A percentile compares a stretch with the other conserved stretches of the same genome.
Conservation (phyloP, 192 early-diverging fungal species). For the Coemansia sp. region DNA sequence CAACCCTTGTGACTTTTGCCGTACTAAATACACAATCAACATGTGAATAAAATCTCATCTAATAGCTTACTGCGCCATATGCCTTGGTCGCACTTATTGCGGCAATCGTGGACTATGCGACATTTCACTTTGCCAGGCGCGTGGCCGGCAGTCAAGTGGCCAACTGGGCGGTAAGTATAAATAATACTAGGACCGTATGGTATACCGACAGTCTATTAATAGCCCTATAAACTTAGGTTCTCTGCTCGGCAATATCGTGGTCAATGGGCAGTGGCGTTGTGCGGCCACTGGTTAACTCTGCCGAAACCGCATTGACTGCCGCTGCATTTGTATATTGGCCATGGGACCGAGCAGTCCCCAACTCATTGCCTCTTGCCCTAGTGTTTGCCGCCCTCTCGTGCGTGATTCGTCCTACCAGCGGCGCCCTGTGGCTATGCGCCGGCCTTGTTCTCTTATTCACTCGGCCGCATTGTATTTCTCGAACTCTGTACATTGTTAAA, state of each 20-base stretch:
- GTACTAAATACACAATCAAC: not conserved
- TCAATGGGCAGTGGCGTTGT: constrained; percentile 65
- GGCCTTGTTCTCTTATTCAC: constrained; percentile 62
- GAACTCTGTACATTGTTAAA: constrained; percentile 16
- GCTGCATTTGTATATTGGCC: constrained; percentile 89
- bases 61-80: constrained; percentile 68
- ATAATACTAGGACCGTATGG: not conserved
- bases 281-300: constrained; percentile 68
- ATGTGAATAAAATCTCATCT: constrained; percentile 16
- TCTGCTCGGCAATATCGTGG: not conserved
- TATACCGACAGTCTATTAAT: constrained; percentile 2
- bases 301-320: constrained; percentile 77
- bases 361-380: constrained; percentile 56
- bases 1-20: not conserved
- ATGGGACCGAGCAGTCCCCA: constrained; percentile 34
- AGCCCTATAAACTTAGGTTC: constrained; percentile 3
- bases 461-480: constrained; percentile 17
- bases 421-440: constrained; percentile 79
- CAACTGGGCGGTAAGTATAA: constrained; percentile 59
- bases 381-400: constrained; percentile 78
- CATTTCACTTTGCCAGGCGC: constrained; percentile 70
- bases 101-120: constrained; percentile 71
- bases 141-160: constrained; percentile 64
- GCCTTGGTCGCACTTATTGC: constrained; percentile 76
- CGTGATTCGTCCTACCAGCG: constrained; percentile 89